phyloP scores from a whole-genome alignment of 2,329 filamentous ascomycete genomes.

The Ophiostoma quercus region DNA sequence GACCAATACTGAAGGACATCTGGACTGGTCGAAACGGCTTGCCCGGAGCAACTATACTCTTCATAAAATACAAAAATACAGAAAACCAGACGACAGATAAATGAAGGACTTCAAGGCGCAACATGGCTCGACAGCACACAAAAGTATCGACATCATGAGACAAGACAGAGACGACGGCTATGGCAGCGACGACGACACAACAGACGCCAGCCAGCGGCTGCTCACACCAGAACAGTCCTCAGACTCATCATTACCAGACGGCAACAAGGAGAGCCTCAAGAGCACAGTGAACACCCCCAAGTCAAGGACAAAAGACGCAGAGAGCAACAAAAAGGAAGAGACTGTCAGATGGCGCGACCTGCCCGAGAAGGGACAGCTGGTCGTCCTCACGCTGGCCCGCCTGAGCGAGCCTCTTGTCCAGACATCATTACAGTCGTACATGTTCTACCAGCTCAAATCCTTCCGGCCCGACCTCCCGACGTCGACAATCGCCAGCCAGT shows the following conservation, averaged over 20 bases:
- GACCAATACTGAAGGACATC: background rate
- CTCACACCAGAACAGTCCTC: conserved; percentile 7
- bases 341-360: conserved; percentile 64
- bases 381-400: conserved; percentile 71
- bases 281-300: background rate
- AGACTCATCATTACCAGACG: background rate
- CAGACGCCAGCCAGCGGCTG: conserved; percentile 15
- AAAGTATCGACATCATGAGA: background rate
- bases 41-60: background rate
- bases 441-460: conserved; percentile 84
- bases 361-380: conserved; percentile 70
- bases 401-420: conserved; percentile 79
- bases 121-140: background rate
- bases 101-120: conserved; percentile 1
- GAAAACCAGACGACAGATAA: background rate
- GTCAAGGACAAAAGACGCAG: background rate
- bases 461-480: conserved; percentile 54
- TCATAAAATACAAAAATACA: background rate
- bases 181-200: conserved; percentile 16
- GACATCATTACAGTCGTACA: conserved; percentile 67
- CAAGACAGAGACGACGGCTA: conserved; percentile 1
- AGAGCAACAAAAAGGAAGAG: background rate
- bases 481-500: conserved; percentile 68
- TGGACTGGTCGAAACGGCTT: background rate
- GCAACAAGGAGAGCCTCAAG: background rate